A percentile compares a stretch with the other conserved stretches of the same genome.
These are phyloP conservation scores for Scheffersomyces quercinus DNA, from an alignment of 1,139 yeast species.

Conservation along the genomic window DNA sequence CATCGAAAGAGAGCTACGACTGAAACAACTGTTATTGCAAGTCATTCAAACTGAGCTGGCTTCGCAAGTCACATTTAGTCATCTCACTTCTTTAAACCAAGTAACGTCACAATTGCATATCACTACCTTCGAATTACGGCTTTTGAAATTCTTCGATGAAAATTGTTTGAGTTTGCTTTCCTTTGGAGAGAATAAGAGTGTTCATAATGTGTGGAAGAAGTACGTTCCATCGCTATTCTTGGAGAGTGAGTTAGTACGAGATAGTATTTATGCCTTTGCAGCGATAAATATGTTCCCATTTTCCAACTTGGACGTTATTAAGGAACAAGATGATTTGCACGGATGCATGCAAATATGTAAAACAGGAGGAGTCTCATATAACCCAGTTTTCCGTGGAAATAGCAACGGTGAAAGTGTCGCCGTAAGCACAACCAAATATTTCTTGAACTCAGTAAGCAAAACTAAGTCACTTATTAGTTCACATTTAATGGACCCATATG, in stretches of 20 bases:
- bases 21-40: no score
- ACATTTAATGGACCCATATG: not conserved
- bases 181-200: conserved; percentile 18
- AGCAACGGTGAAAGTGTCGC: not conserved
- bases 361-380: not conserved
- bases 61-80: not conserved
- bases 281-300: conserved; percentile 21
- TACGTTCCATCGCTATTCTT: conserved; percentile 27
- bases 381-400: conserved; percentile 2
- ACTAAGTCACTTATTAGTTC: conserved; percentile 4
- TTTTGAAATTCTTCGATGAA: conserved; percentile 29
- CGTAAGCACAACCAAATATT: conserved; percentile 16
- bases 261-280: conserved; percentile 24
- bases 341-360: not conserved
- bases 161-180: conserved; percentile 27
- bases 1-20: no score
- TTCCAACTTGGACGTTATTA: conserved; percentile 10
- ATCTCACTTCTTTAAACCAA: not conserved
- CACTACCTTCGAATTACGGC: conserved; percentile 30
- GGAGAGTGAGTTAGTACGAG: conserved; percentile 22
- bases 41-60: no score
- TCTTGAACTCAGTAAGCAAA: conserved; percentile 15
- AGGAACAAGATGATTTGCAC: conserved; percentile 3
- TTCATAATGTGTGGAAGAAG: conserved; percentile 27
- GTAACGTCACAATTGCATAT: conserved; percentile 21